Percentiles rank a stretch among this genome's conserved stretches.
These are phyloP conservation scores for Pelagomonas calceolata DNA, from an alignment of 108 stramenopile species.

Conservation along the genomic window DNA sequence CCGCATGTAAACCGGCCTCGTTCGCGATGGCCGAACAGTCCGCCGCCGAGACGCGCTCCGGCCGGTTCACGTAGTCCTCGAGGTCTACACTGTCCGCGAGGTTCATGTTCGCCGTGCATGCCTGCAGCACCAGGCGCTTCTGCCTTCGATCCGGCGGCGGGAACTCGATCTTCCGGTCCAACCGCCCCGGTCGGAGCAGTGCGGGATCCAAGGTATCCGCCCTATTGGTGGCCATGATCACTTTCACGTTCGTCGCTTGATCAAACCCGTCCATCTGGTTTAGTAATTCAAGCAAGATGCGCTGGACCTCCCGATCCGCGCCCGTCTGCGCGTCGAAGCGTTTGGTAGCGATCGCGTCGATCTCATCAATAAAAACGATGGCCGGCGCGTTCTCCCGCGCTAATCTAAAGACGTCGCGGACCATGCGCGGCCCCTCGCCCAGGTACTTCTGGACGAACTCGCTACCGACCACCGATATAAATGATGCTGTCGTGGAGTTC, in stretches of 20 bases:
- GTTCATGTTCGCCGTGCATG: slow-evolving; percentile 95
- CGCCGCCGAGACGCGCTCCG: slow-evolving; percentile 89
- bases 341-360: slow-evolving; percentile 99
- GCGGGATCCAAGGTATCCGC: slow-evolving; percentile 98
- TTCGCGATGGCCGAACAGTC: slow-evolving; percentile 90
- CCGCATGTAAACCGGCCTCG: slow-evolving; percentile 96
- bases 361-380: slow-evolving; percentile 97
- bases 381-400: slow-evolving; percentile 94
- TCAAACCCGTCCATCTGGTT: slow-evolving; percentile 99
- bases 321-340: slow-evolving; percentile 98
- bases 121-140: slow-evolving; percentile 99
- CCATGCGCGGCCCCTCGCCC: slow-evolving; percentile 98
- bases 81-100: slow-evolving; percentile 88
- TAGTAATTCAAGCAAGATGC: slow-evolving; percentile 91
- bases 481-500: slow-evolving; percentile 92
- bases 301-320: slow-evolving; percentile 98
- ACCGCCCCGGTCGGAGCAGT: slow-evolving; percentile 87
- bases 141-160: slow-evolving; percentile 95
- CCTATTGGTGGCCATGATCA: slow-evolving; percentile 99
- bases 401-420: slow-evolving; percentile 96
- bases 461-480: slow-evolving; percentile 94
- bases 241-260: slow-evolving; percentile 97
- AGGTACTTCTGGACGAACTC: slow-evolving; percentile 99
- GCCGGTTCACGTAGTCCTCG: slow-evolving; percentile 96
- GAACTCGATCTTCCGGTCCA: slow-evolving; percentile 99